These are phyloP conservation scores for Scenedesmus sp. DNA, from an alignment of 163 green algal genomes.

Conservation along the genomic window DNA sequence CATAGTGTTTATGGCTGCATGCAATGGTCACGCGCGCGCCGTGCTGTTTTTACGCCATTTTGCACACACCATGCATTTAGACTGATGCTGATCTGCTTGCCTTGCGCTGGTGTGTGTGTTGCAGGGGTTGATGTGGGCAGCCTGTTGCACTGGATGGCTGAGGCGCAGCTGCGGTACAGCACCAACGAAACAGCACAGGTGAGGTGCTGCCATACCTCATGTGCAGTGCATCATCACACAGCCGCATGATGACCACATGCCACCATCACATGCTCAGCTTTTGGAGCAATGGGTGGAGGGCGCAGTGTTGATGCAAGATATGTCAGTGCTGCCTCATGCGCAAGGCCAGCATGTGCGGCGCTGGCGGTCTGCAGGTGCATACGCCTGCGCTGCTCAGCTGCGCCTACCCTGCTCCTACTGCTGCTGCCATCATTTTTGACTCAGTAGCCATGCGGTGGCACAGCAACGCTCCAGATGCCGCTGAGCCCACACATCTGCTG, in stretches of 20 bases:
- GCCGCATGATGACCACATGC: too few relatives aligned
- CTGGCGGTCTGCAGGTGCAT: background rate
- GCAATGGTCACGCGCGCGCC: too few relatives aligned
- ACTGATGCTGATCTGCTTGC: too few relatives aligned
- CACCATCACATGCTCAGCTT: too few relatives aligned
- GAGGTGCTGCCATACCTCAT: background rate
- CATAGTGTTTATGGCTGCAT: too few relatives aligned
- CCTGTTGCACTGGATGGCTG: slow-evolving; percentile 37
- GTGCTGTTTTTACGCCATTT: too few relatives aligned
- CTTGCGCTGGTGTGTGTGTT: background rate
- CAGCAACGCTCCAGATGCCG: background rate
- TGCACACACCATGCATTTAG: too few relatives aligned
- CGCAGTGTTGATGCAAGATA: too few relatives aligned
- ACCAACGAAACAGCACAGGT: slow-evolving; percentile 46
- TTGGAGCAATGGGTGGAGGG: too few relatives aligned
- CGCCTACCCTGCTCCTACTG: background rate
- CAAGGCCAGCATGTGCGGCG: background rate
- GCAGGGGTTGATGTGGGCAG: slow-evolving; percentile 37
- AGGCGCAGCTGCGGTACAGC: slow-evolving; percentile 39
- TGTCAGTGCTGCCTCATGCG: too few relatives aligned
- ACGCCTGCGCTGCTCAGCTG: background rate
- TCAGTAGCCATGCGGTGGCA: too few relatives aligned
- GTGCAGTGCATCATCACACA: background rate
- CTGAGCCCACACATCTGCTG: background rate
- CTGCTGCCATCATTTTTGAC: background rate